These are phyloP conservation scores for Leccinum subtestaceum DNA, from an alignment of 768 basidiomycete genomes.

Conservation along the genomic window DNA sequence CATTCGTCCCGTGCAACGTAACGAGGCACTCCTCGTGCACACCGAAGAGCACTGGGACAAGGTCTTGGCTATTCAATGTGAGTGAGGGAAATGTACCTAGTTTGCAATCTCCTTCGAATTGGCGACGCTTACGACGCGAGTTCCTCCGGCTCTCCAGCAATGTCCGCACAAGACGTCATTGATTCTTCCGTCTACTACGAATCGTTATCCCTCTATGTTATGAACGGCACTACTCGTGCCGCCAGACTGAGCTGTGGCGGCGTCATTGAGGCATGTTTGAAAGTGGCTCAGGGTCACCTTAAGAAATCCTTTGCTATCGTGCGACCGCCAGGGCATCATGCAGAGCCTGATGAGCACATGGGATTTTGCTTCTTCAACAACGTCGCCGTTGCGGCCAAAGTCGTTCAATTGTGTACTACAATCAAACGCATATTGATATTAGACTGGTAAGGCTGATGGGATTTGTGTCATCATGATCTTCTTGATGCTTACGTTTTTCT, in stretches of 20 bases:
- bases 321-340: conserved; percentile 96
- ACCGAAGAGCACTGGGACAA: conserved; percentile 90
- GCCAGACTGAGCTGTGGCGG: conserved; percentile 92
- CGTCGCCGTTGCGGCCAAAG: conserved; percentile 86
- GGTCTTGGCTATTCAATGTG: conserved; percentile 79
- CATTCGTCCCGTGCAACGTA: conserved; percentile 67
- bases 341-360: conserved; percentile 97
- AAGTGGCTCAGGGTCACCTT: conserved; percentile 78
- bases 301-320: conserved; percentile 93
- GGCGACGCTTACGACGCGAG: conserved; percentile 16
- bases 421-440: conserved; percentile 85
- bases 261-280: conserved; percentile 84
- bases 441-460: conserved; percentile 73
- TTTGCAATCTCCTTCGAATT: conserved; percentile 4
- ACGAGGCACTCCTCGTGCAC: conserved; percentile 88
- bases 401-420: conserved; percentile 66
- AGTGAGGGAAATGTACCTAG: conserved; percentile 31
- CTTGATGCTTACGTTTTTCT: conserved; percentile 9
- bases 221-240: conserved; percentile 76
- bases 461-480: not conserved
- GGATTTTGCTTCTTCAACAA: conserved; percentile 99
- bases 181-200: conserved; percentile 85
- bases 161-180: conserved; percentile 71
- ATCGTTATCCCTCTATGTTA: conserved; percentile 88
- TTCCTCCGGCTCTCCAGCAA: conserved; percentile 43